Conservation (phyloP, 2,329 filamentous ascomycete species). For the Tetracladium maxilliforme region DNA sequence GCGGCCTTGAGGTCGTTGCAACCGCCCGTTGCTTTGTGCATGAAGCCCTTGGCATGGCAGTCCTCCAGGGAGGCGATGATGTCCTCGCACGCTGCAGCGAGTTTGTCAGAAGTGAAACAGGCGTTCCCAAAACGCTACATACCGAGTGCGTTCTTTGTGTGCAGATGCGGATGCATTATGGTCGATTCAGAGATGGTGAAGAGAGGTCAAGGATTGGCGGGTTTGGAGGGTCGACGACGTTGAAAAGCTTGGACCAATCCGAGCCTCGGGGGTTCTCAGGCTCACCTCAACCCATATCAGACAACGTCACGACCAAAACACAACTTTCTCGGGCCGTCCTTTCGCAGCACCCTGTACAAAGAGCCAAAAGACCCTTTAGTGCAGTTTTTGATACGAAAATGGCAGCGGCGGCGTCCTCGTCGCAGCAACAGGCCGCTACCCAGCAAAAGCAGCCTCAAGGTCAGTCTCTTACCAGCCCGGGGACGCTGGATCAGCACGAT, state of each 20-base stretch:
- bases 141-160: slow-evolving; percentile 87
- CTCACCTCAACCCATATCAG: too few species aligned
- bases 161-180: slow-evolving; percentile 92
- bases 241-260: too few species aligned
- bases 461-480: slow-evolving; percentile 3
- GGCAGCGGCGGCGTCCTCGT: too few species aligned
- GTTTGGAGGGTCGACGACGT: too few species aligned
- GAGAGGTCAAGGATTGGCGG: too few species aligned
- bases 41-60: slow-evolving; percentile 83
- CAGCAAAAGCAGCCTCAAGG: slow-evolving; percentile 18
- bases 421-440: too few species aligned
- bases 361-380: too few species aligned
- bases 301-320: too few species aligned
- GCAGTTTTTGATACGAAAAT: too few species aligned
- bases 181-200: slow-evolving; percentile 4
- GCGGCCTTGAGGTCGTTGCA: slow-evolving; percentile 78
- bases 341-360: too few species aligned
- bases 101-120: slow-evolving; percentile 6
- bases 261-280: too few species aligned
- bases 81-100: slow-evolving; percentile 68
- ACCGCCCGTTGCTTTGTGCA: slow-evolving; percentile 81
- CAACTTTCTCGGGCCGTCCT: too few species aligned
- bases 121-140: slow-evolving; percentile 12
- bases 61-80: slow-evolving; percentile 89
- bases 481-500: background rate